These are phyloP conservation scores for Entamoeba invadens DNA, from an alignment of 208 protist species.

Conservation along the genomic window DNA sequence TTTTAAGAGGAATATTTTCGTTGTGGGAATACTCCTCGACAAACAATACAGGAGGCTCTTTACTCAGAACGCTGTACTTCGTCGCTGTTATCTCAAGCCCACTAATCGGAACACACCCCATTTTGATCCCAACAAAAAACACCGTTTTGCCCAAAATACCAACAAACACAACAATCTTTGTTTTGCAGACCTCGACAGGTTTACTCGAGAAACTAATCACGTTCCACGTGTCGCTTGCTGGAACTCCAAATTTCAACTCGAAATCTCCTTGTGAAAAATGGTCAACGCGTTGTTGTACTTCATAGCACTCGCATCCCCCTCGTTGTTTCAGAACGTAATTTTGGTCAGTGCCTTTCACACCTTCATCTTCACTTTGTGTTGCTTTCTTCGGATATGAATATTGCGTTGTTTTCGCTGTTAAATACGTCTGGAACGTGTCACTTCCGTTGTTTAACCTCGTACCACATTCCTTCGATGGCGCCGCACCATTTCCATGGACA, in stretches of 20 bases:
- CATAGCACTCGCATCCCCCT: background rate
- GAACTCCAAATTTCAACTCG: background rate
- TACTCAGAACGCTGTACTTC: background rate
- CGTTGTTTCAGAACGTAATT: background rate
- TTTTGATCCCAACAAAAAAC: background rate
- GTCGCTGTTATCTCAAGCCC: background rate
- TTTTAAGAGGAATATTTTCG: background rate
- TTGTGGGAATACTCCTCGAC: background rate
- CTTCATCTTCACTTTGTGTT: background rate
- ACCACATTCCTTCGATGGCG: too few species aligned
- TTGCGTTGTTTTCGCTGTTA: background rate
- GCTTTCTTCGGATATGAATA: background rate
- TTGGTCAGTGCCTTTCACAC: too few species aligned
- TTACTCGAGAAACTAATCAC: background rate
- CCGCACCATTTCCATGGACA: too few species aligned
- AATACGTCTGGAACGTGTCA: background rate
- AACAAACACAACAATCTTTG: background rate
- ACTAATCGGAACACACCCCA: background rate
- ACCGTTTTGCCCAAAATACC: background rate
- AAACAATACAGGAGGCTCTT: background rate
- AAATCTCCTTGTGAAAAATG: background rate
- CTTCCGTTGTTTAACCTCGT: too few species aligned
- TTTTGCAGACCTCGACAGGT: background rate
- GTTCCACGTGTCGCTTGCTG: background rate
- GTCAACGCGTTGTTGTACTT: background rate